A percentile compares a stretch with the other conserved stretches of the same genome.
Conservation (phyloP, 2,329 filamentous ascomycete species). For the Aspergillus fructus region DNA sequence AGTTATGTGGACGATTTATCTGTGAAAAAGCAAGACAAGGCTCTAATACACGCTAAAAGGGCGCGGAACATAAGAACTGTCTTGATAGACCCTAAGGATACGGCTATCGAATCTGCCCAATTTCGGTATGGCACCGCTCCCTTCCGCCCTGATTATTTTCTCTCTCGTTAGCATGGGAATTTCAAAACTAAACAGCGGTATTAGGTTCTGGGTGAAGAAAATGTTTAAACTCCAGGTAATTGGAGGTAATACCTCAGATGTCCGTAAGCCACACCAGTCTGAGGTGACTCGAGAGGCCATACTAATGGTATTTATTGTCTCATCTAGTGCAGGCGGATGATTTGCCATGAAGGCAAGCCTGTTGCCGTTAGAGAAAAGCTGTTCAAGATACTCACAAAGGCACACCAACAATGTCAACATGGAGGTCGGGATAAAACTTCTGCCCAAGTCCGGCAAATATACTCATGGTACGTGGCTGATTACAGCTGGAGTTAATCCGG, state of each 20-base stretch:
- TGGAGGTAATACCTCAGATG: slow-evolving; percentile 38
- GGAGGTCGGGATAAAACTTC: slow-evolving; percentile 55
- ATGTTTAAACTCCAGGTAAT: slow-evolving; percentile 50
- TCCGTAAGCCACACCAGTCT: slow-evolving; percentile 25
- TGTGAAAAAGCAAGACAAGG: slow-evolving; percentile 53
- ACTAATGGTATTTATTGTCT: slow-evolving; percentile 2
- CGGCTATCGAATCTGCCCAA: slow-evolving; percentile 51
- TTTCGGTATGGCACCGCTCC: slow-evolving; percentile 41
- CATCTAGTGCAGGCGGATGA: slow-evolving; percentile 41
- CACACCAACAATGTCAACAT: slow-evolving; percentile 52
- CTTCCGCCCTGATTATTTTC: background rate
- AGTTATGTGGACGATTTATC: slow-evolving; percentile 52
- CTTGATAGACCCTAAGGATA: slow-evolving; percentile 50
- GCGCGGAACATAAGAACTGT: slow-evolving; percentile 50
- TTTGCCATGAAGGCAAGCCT: slow-evolving; percentile 53
- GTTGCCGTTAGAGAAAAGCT: slow-evolving; percentile 53
- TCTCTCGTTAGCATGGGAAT: background rate
- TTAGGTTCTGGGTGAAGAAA: slow-evolving; percentile 54
- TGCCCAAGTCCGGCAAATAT: slow-evolving; percentile 50
- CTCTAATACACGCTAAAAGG: slow-evolving; percentile 49
- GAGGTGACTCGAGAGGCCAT: background rate
- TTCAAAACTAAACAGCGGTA: background rate
- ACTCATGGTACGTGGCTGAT: slow-evolving; percentile 46
- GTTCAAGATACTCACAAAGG: slow-evolving; percentile 51
- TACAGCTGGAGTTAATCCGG: background rate